phyloP scores from a whole-genome alignment of 352 stramenopile species.

The Hyaloperonospora brassicae region DNA sequence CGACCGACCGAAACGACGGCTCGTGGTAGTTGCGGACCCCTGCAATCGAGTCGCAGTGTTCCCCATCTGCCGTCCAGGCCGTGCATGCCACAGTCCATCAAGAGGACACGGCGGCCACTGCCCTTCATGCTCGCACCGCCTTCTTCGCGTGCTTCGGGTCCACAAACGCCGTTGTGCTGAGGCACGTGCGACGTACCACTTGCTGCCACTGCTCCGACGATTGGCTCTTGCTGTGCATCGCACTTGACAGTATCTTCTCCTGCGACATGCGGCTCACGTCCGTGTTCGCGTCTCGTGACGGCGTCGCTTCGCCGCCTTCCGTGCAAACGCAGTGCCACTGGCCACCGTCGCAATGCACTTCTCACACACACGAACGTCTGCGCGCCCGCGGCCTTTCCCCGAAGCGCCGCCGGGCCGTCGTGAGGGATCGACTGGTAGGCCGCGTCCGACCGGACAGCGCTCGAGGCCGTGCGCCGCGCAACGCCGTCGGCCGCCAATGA shows the following conservation, averaged over 20 bases:
- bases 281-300: constrained; percentile 63
- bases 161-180: constrained; percentile 83
- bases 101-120: constrained; percentile 76
- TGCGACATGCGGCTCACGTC: constrained; percentile 79
- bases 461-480: constrained; percentile 53
- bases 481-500: constrained; percentile 73
- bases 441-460: constrained; percentile 49
- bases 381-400: constrained; percentile 38
- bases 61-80: constrained; percentile 73
- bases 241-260: constrained; percentile 74
- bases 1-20: too few relatives aligned
- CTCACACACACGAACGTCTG: constrained; percentile 60
- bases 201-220: constrained; percentile 78
- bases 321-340: constrained; percentile 80
- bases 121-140: constrained; percentile 52
- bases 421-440: constrained; percentile 61
- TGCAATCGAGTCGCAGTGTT: constrained; percentile 24
- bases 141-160: constrained; percentile 79
- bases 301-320: constrained; percentile 82
- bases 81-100: constrained; percentile 80
- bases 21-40: constrained; percentile 14
- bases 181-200: constrained; percentile 72
- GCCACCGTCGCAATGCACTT: constrained; percentile 10
- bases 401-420: constrained; percentile 37
- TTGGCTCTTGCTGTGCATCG: constrained; percentile 72